A percentile compares a stretch with the other conserved stretches of the same genome.
Evolutionary conservation across 495 filamentous ascomycete species (phyloP).

Genomic region (Talaromyces nanjingensis): DNA sequence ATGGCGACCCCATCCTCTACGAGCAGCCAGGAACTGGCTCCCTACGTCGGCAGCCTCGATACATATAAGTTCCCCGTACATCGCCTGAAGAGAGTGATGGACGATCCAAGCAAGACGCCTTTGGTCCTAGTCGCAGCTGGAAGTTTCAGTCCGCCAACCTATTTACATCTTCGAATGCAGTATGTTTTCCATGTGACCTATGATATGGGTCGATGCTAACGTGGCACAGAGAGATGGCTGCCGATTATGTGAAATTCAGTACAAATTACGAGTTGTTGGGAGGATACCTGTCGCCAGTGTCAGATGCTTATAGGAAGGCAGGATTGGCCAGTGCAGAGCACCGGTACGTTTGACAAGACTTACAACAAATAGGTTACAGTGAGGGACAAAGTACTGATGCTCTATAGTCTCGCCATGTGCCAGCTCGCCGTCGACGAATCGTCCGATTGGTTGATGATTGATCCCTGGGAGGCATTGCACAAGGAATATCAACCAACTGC

Average conservation of each 20-base stretch:
- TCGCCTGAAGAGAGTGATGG: conserved; percentile 63
- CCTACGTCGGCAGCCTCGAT: conserved; percentile 19
- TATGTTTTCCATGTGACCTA: conserved; percentile 17
- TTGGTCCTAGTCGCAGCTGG: conserved; percentile 85
- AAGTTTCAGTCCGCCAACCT: conserved; percentile 77
- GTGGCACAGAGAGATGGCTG: conserved; percentile 65
- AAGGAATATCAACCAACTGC: conserved; percentile 83
- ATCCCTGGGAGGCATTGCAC: conserved; percentile 69
- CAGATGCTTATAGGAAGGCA: conserved; percentile 86
- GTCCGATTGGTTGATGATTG: conserved; percentile 77
- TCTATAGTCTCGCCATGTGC: conserved; percentile 55
- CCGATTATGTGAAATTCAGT: conserved; percentile 72
- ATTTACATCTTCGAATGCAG: conserved; percentile 66
- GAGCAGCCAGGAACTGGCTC: not conserved
- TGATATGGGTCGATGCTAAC: not conserved
- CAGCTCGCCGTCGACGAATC: conserved; percentile 70
- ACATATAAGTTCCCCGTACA: conserved; percentile 68
- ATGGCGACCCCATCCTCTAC: conserved; percentile 4
- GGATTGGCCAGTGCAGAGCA: conserved; percentile 72
- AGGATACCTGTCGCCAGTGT: conserved; percentile 73
- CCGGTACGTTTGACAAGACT: conserved; percentile 39
- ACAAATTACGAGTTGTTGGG: conserved; percentile 81
- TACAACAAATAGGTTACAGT: not conserved
- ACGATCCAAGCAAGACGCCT: conserved; percentile 62
- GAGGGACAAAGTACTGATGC: not conserved